Evolutionary conservation across 2,329 filamentous ascomycete species (phyloP), one percentile per base, ranked within the genome.

Genomic region (Coniochaeta pulveracea): DNA sequence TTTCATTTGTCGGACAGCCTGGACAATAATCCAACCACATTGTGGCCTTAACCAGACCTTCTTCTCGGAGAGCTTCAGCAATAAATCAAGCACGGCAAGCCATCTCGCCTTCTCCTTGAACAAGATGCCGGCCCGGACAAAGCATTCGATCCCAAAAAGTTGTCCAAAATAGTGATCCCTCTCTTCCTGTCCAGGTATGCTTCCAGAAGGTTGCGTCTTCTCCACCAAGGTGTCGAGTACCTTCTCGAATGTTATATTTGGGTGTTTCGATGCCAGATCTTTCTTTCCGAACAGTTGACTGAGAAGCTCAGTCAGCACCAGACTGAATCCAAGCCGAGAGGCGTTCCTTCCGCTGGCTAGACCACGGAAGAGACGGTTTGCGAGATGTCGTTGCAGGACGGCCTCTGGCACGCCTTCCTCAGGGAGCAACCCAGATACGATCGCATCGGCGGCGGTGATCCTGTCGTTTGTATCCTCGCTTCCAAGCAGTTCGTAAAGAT

Each of bases 1-100:
- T 23, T 61, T 59, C 62, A 73, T 73, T 47, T 78, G 75, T 19
- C 69, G 66, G 23, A 91, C 55, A 10, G 80, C 76, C 48, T 85
- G 76, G 27, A 82, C 79, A 17, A 95, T 64, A 30, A 91, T 74
- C 67, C 79, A 85, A 19, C 83, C 85, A 47, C 85, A 94, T 52
- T 93, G 84, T 47, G 89, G 79, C 39, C 85, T 74, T 43, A 96
- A 66, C 89, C 88, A 95, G 19, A 83, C 74, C 56, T 93, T 93
- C 57, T 83, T 83, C 46, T 75, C 72, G 25, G 81, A 76, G 39
- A 95, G 68, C 40, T 77, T 72, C 46, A 86, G 69, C 19, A 95
- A 61, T 34, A 83, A 61, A 34, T 80, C 71, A 30, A 95, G 60
- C n/a, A 93, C 64, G 35, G 67, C 63, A 28, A 66, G 63, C 76